Conservation (phyloP, 2,329 filamentous ascomycete species). For the Aspergillus floridensis region DNA sequence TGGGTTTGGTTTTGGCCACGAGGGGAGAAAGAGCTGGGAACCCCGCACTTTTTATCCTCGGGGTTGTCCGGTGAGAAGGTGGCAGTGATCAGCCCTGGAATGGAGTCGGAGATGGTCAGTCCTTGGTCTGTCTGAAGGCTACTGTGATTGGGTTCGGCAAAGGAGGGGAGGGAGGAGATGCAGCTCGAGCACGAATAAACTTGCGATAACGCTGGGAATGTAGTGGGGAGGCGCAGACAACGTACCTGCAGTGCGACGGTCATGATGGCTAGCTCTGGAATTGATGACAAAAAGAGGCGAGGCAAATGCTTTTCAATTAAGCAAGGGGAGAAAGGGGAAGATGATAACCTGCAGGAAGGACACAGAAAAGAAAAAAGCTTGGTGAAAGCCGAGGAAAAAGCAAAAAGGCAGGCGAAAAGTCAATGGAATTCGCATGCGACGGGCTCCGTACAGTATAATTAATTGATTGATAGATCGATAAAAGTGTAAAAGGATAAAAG, state of each 20-base stretch:
- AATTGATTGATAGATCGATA: not conserved
- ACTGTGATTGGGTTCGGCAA: not conserved
- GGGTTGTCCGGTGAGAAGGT: not conserved
- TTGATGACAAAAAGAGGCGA: not conserved
- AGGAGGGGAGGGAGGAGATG: not conserved
- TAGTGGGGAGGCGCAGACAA: not conserved
- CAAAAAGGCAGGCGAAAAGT: not conserved
- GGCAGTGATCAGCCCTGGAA: slow-evolving; percentile 6
- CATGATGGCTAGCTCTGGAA: not conserved
- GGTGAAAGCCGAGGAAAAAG: not conserved
- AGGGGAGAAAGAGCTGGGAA: not conserved
- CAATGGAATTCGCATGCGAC: too few species aligned
- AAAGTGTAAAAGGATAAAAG: not conserved
- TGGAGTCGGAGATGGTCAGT: not conserved
- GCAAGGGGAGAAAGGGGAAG: not conserved
- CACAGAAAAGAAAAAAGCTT: not conserved
- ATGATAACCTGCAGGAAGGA: not conserved
- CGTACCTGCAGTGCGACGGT: not conserved
- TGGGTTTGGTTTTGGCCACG: not conserved
- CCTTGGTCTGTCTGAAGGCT: not conserved
- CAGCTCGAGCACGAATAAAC: not conserved
- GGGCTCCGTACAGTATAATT: too few species aligned
- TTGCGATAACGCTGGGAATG: not conserved
- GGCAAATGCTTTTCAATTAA: not conserved
- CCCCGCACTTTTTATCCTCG: not conserved